Evolutionary conservation across 352 stramenopile species (phyloP), one percentile per base, ranked within the genome.

Genomic region (Phytophthora citrophthora): DNA sequence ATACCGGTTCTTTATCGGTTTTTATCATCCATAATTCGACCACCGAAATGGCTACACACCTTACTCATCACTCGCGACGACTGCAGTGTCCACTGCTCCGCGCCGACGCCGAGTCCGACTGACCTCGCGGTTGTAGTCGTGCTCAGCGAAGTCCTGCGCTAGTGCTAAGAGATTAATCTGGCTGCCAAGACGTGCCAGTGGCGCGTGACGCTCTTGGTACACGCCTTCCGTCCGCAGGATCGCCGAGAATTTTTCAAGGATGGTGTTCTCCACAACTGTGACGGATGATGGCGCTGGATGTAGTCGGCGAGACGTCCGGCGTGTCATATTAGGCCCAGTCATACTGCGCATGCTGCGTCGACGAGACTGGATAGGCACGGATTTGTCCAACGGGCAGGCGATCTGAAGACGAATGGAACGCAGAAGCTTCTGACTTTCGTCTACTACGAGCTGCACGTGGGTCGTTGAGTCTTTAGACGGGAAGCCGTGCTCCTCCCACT

Each of bases 391-490:
- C 0, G 81, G 65, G 41, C 77, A 88, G 20, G 77, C 71, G 4
- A 89, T 84, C 47, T 90, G 81, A n/a, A 91, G 55, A 0, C 79
- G 80, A 18, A 91, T 81, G 9, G 80, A 88, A 5, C 77, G 72
- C 16, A 91, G 64, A 26, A 89, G 43, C 51, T 86, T 75, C 39
- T 90, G 81, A 23, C 69, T 73, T 51, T 90, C 81, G 55, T 92
- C 62, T 10, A 93, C 68, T 5, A 89, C 55, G 23, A 96, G 70
- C 65, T 95, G 83, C 27, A 99, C 86, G 32, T 83, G 79, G 6
- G 97, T 97, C 26, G 79, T 77, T 31, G 84, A 72, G 4, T 78
- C 79, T 13, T 92, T 86, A 51, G 90, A 97, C 12, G 96, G 90
- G 48, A 98, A 95, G 11, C 86, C 86, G 16, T 75, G 77, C 49